A percentile compares a stretch with the other conserved stretches of the same genome.
These are phyloP conservation scores for Hyphopichia buzzinii DNA, from an alignment of 1,139 yeast genomes.

Conservation along the genomic window DNA sequence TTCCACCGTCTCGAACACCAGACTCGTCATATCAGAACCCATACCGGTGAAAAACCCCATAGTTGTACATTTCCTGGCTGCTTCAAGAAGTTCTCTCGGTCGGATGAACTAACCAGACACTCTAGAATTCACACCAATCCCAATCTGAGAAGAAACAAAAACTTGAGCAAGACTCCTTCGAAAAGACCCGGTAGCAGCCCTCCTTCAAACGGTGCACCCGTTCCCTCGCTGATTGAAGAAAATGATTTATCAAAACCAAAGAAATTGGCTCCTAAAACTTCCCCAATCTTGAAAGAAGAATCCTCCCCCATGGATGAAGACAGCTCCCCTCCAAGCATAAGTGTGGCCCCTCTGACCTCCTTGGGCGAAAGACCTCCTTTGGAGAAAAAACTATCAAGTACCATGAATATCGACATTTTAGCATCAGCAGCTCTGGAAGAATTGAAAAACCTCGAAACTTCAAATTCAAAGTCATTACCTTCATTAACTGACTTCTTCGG, in stretches of 20 bases:
- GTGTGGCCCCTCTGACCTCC: neutral
- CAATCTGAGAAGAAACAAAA: slow-evolving; percentile 58
- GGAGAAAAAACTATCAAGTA: slow-evolving; percentile 13
- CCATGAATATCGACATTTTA: slow-evolving; percentile 68
- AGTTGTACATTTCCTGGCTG: slow-evolving; percentile 87
- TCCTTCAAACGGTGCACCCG: neutral
- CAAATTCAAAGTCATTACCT: slow-evolving; percentile 58
- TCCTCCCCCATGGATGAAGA: neutral
- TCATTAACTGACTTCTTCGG: slow-evolving; percentile 59
- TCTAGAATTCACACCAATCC: slow-evolving; percentile 84
- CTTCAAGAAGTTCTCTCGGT: slow-evolving; percentile 76
- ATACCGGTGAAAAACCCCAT: slow-evolving; percentile 95
- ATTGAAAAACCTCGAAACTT: slow-evolving; percentile 49
- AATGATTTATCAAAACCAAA: neutral
- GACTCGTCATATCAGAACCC: slow-evolving; percentile 91
- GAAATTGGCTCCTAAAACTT: slow-evolving; percentile 1
- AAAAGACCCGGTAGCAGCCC: neutral
- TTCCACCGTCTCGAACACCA: slow-evolving; percentile 92
- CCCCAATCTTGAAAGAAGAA: neutral
- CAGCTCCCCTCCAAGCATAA: neutral
- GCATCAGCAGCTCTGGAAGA: slow-evolving; percentile 86
- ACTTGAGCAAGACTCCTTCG: slow-evolving; percentile 11
- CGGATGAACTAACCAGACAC: slow-evolving; percentile 91
- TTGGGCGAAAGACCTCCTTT: slow-evolving; percentile 3
- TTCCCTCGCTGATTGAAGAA: neutral